Conservation (phyloP, 2,329 filamentous ascomycete species). For the Trichoderma harzianum region DNA sequence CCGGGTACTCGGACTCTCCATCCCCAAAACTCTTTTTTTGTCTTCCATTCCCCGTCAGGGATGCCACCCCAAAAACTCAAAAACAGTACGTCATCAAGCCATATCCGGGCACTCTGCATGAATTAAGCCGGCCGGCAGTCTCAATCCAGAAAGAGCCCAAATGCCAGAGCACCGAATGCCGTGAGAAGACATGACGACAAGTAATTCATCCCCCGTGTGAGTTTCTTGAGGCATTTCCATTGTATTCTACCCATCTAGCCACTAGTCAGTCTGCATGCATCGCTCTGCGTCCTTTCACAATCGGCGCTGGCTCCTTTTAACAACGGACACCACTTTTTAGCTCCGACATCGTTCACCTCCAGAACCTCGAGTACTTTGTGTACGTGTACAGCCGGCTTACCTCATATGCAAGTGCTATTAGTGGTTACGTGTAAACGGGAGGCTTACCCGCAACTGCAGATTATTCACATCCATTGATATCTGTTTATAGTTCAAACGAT, state of each 20-base stretch:
- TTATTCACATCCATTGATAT: not conserved
- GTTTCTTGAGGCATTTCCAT: not conserved
- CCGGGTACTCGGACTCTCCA: not conserved
- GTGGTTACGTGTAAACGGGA: constrained; percentile 7
- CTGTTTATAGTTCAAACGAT: not conserved
- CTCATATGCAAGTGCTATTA: not conserved
- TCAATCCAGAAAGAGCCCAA: not conserved
- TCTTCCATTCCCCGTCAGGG: not conserved
- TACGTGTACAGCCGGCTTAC: not conserved
- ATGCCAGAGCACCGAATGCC: not conserved
- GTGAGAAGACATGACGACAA: not conserved
- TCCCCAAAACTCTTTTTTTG: not conserved
- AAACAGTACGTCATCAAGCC: not conserved
- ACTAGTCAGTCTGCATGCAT: not conserved
- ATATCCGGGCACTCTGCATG: not conserved
- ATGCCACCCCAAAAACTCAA: not conserved
- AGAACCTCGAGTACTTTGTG: not conserved
- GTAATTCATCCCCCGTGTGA: not conserved
- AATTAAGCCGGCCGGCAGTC: not conserved
- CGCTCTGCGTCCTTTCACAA: not conserved
- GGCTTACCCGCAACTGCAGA: not conserved
- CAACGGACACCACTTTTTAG: not conserved
- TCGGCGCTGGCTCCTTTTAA: not conserved
- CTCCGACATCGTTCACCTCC: not conserved
- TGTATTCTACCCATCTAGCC: not conserved